Percentiles rank a stretch among this genome's conserved stretches.
Evolutionary conservation across 805 yeast genomes (phyloP).

Genomic region (Nematodospora valgi): DNA sequence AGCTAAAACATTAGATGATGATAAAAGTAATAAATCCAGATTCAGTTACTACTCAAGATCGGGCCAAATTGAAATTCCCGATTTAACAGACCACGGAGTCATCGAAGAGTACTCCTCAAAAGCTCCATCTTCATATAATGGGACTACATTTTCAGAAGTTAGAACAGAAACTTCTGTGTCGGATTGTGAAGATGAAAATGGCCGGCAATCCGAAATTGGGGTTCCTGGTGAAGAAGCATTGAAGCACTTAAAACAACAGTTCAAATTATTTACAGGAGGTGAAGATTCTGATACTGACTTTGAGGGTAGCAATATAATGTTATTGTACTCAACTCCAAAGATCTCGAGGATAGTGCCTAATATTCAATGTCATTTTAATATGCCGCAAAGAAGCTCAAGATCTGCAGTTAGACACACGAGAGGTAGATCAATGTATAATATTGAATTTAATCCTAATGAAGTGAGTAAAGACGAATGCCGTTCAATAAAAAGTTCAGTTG

Average conservation of each 20-base stretch:
- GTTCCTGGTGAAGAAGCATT: slow-evolving; percentile 31
- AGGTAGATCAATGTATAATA: slow-evolving; percentile 36
- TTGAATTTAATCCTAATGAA: slow-evolving; percentile 17
- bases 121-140: slow-evolving; percentile 16
- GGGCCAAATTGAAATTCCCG: slow-evolving; percentile 44
- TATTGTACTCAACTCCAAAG: too few species aligned
- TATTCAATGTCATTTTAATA: neutral
- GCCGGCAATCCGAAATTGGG: slow-evolving; percentile 13
- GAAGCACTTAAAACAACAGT: slow-evolving; percentile 24
- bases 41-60: slow-evolving; percentile 13
- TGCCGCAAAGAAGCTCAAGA: neutral
- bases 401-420: slow-evolving; percentile 34
- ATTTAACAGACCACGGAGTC: slow-evolving; percentile 22
- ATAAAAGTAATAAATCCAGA: slow-evolving; percentile 14
- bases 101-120: slow-evolving; percentile 12
- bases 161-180: slow-evolving; percentile 17
- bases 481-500: too few species aligned
- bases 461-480: neutral
- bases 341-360: slow-evolving; percentile 1
- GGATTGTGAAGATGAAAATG: slow-evolving; percentile 14
- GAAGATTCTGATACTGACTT: slow-evolving; percentile 26
- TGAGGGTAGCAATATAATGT: too few species aligned
- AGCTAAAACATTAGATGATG: slow-evolving; percentile 12
- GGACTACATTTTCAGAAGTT: slow-evolving; percentile 25
- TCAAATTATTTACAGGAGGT: slow-evolving; percentile 18